Base-by-base conservation (phyloP, 1,284 basidiomycete species). In the Xerocomus minutiporus region DNA sequence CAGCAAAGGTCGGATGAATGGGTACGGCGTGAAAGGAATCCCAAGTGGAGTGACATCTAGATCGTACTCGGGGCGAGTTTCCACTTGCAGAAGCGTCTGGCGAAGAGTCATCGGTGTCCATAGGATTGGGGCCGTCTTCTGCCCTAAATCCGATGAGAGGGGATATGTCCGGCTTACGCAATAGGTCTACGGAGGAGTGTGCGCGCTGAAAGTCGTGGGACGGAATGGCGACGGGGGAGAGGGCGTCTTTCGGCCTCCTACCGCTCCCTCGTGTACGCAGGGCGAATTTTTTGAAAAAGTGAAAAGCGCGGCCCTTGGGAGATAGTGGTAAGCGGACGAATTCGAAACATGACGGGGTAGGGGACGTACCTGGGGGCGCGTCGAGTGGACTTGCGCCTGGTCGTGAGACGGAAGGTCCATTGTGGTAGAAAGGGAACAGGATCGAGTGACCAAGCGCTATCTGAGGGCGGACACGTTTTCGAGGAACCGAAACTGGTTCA, bases 81-180 rank as follows among this genome's bases (percentile, higher is more conserved):
- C 57, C 52, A 29, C 63, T 68, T 25, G 62, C 41, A 11, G 63
- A 60, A 29, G 59, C 64, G 17, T 65, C 67, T 49, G 63, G 65
- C n/a, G 68, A 66, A n/a, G 68, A 70, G 53, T 67, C 65, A 49
- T 65, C 65, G 26, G 65, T 59, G 40, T 69, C 70, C 58, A 58
- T 66, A 44, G 54, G 55, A 54, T 53, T 63, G 48, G 63, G 59
- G 36, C 59, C 59, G 50, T 68, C 63, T 32, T 64, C 61, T 39
- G 53, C 57, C 63, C 62, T 63, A 42, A 75, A 60, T 17, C 64
- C 66, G 40, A 76, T 65, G 55, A 71, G 59, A 1, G 71, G 75
- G 32, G 76, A 75, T 65, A 78, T 71, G 62, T 70, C 77, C 8
- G 77, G 75, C 59, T 78, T 79, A 49, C 56, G 65, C 55, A 59